A percentile compares a stretch with the other conserved stretches of the same genome.
Conservation (phyloP, 331 rosid genomes). For the Phaseolus coccineus region DNA sequence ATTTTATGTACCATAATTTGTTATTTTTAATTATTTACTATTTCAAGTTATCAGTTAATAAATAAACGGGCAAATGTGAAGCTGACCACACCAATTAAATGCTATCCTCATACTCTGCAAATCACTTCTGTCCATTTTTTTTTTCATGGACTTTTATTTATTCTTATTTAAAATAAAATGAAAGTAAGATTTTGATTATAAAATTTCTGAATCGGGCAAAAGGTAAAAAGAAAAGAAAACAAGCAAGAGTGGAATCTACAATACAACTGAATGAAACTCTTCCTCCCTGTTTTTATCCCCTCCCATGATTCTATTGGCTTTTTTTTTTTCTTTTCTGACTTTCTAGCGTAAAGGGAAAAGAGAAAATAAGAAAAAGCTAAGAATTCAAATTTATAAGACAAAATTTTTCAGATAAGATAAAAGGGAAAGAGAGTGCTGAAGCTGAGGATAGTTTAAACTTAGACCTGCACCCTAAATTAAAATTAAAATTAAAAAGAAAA, state of each 20-base stretch:
- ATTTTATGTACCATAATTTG: no score
- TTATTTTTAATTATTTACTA: no score
- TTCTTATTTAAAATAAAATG: conserved; percentile 3
- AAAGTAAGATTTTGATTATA: conserved; percentile 41
- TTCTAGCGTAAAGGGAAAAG: conserved; percentile 35
- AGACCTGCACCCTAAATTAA: conserved; percentile 53
- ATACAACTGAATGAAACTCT: conserved; percentile 40
- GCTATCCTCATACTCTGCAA: background rate
- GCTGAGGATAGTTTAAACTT: conserved; percentile 37
- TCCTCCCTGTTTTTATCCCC: conserved; percentile 25
- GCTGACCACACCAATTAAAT: background rate
- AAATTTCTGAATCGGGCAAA: conserved; percentile 62
- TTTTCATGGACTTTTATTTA: conserved; percentile 27
- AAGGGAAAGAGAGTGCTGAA: conserved; percentile 36
- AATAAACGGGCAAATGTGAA: background rate
- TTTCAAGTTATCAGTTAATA: background rate
- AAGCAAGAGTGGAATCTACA: conserved; percentile 53
- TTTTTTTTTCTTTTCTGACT: conserved; percentile 22
- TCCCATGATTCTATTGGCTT: conserved; percentile 45
- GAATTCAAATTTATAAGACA: conserved; percentile 54
- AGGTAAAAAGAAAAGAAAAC: background rate
- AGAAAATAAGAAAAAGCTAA: conserved; percentile 46
- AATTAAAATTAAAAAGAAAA: background rate
- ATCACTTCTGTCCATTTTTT: background rate
- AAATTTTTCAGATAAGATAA: conserved; percentile 38